phyloP scores from a whole-genome alignment of 2,329 filamentous ascomycete species.

The Cryphonectria nitschkei region DNA sequence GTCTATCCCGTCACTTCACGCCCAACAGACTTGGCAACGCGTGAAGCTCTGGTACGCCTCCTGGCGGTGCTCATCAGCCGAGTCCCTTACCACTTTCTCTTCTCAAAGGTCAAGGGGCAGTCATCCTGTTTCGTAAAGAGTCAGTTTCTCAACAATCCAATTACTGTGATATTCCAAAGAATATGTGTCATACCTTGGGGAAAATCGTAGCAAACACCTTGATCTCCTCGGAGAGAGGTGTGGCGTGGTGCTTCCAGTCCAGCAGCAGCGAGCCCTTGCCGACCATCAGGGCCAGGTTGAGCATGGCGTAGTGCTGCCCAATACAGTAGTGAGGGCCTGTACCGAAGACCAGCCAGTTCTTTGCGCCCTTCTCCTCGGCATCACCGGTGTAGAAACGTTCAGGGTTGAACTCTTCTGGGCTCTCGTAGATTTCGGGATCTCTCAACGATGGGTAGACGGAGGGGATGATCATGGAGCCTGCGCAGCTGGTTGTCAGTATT shows the following conservation, averaged over 20 bases:
- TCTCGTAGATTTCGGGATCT: conserved; percentile 88
- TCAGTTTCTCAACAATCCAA: conserved; percentile 22
- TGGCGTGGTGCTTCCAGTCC: conserved; percentile 89
- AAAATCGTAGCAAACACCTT: conserved; percentile 99
- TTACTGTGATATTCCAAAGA: not conserved
- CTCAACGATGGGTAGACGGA: conserved; percentile 89
- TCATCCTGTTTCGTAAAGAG: conserved; percentile 64
- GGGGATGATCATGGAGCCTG: conserved; percentile 88
- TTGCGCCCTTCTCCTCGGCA: conserved; percentile 80
- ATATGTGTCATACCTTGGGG: conserved; percentile 71
- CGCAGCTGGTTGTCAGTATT: conserved; percentile 31
- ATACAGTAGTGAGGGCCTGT: conserved; percentile 96
- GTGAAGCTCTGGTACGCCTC: not conserved
- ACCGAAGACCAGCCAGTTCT: conserved; percentile 97
- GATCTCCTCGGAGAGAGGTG: conserved; percentile 86
- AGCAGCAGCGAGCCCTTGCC: conserved; percentile 86
- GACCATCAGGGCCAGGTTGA: conserved; percentile 86
- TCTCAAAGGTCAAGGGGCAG: conserved; percentile 75
- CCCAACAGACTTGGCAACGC: not conserved
- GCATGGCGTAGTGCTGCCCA: conserved; percentile 87
- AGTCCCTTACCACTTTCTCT: conserved; percentile 49
- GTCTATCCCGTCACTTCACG: not conserved
- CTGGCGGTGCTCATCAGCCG: not conserved
- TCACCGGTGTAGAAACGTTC: conserved; percentile 90
- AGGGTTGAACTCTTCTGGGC: conserved; percentile 86